Base-by-base conservation (phyloP, 2,329 filamentous ascomycete genomes). In the Colletotrichum tanaceti region DNA sequence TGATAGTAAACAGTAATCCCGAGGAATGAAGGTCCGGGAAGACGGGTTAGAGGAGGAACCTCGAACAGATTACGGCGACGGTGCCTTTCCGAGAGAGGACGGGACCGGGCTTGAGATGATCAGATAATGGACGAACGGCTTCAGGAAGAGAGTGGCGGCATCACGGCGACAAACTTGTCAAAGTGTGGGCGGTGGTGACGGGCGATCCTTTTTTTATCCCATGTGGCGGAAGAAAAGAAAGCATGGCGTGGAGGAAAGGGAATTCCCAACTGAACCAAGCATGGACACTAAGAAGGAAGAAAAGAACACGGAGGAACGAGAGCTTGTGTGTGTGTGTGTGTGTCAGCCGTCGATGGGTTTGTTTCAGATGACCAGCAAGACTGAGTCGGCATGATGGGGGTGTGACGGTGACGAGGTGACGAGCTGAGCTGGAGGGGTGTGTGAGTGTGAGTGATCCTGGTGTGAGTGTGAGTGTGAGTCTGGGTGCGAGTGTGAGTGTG, bases 331-430 rank as follows among this genome's bases (percentile, higher is more conserved):
- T 70, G 39, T 28, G 18, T 20, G 67, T 50, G 58, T 58, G 58
- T 70, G 64, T 70, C 67, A 70, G 67, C 58, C 58, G 64, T 68
- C 32, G 43, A 70, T 53, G 53, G 58, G 52, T 49, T 61, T 63
- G 67, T 70, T 70, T 70, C 67, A 68, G 67, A 70, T 70, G 67
- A 68, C 67, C 52, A 68, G 53, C 52, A 52, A 54, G 44, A 66
- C 62, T 41, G 64, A 46, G 52, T 24, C 58, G 63, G 41, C 58
- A 46, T 35, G 64, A 53, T 58, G 64, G 52, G 52, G 58, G 64
- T 50, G 39, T 60, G 62, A 61, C 57, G 50, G 46, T 24, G 52
- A 13, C 35, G 38, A 39, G 50, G 46, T 24, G 52, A 13, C 35
- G 38, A 39, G 35, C 11, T 52, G 58, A 41, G 32, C 35, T 47